Base-by-base conservation (phyloP, 331 rosid species). In the Rosa hybrid region DNA sequence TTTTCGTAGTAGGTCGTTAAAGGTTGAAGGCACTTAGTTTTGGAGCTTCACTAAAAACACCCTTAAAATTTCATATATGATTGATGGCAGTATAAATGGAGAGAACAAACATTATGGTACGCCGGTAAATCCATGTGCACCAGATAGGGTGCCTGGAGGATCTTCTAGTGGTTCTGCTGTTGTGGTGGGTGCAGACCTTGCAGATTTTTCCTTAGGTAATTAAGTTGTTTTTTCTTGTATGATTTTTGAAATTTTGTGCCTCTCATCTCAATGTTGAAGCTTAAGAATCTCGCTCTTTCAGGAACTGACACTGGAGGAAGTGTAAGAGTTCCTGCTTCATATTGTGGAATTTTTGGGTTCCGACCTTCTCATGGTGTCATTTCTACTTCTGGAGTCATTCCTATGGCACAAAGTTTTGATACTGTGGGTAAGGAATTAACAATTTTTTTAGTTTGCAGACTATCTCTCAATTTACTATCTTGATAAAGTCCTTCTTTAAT, bases 241-340 rank as follows among this genome's bases (percentile, higher is more conserved):
- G 59, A 49, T 68, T 83, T 46, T 74, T 57, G 9, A 16, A 59
- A 27, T 64, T 16, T 67, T 59, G 27, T 87, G 18, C 56, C 68
- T 80, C 57, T 38, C 17, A 38, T 80, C 50, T 38, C n/a, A 27
- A 48, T 78, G 54, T 68, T 84, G 77, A 81, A 54, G 42, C 21
- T 12, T 8, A 60, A 20, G 23, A 23, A 62, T 71, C 49, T 77
- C 21, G 38, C 50, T 84, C 7, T 75, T 48, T 65, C 82, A 95
- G 99, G 99, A 87, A 90, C 97, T n/a, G 98, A 95, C 72, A 95
- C 98, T 1, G 99, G 97, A 74, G 99, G 91, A 74, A 95, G 99
- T 85, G 89, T 95, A 53, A 93, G 99, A 86, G 91, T 93, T 54
- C 98, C 98, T 20, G 93, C 99, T 73, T 90, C 99, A 4, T 89